Evolutionary conservation across 2,329 filamentous ascomycete genomes (phyloP).

Genomic region (Ascochyta rabiei): DNA sequence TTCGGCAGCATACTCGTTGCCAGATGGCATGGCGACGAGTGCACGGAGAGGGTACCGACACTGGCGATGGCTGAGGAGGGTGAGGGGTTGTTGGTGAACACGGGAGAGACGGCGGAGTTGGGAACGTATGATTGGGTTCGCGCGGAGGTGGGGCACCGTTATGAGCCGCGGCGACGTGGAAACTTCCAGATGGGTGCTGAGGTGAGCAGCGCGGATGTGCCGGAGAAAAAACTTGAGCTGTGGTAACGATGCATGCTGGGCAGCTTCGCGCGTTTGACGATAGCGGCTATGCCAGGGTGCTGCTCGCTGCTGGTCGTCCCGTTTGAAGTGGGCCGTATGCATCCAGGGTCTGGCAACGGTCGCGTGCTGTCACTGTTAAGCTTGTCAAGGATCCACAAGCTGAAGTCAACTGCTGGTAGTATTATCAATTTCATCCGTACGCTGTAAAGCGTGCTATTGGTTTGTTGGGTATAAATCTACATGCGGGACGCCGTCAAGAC

Average conservation of each 20-base stretch:
- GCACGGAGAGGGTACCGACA: neutral
- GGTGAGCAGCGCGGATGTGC: constrained; percentile 13
- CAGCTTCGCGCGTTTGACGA: neutral
- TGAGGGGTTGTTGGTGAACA: constrained; percentile 2
- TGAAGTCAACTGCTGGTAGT: neutral
- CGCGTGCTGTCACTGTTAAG: constrained; percentile 1
- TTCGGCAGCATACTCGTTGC: constrained; percentile 51
- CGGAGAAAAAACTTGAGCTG: neutral
- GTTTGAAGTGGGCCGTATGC: neutral
- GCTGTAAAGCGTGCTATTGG: neutral
- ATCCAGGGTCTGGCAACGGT: constrained; percentile 4
- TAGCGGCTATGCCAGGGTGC: neutral
- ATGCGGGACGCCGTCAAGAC: neutral
- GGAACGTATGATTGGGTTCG: constrained; percentile 26
- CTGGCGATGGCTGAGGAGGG: neutral
- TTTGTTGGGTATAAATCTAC: constrained; percentile 6
- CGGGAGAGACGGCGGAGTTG: constrained; percentile 30
- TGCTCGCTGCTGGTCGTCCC: neutral
- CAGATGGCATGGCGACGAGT: constrained; percentile 28
- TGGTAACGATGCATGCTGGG: neutral
- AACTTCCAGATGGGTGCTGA: constrained; percentile 32
- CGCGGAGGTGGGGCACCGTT: constrained; percentile 26
- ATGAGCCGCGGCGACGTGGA: constrained; percentile 22
- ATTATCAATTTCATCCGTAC: neutral
- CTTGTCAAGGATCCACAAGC: neutral